phyloP scores from a whole-genome alignment of 495 filamentous ascomycete genomes.

The Hypoxylon intermedium region DNA sequence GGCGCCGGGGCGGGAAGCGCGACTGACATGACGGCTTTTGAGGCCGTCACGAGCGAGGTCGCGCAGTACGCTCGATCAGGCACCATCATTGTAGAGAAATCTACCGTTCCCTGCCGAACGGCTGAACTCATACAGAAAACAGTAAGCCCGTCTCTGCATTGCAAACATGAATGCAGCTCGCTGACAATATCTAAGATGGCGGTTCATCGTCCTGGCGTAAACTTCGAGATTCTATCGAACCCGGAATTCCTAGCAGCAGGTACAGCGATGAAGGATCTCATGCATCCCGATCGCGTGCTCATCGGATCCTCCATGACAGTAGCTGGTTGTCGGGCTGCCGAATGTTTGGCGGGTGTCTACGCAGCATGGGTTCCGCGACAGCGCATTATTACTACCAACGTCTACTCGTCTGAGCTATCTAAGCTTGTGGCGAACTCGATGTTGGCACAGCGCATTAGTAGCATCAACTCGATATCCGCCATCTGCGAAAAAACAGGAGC shows the following conservation, averaged over 20 bases:
- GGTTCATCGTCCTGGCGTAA: constrained; percentile 61
- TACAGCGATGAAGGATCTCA: constrained; percentile 73
- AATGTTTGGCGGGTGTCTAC: constrained; percentile 69
- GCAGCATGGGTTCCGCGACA: constrained; percentile 71
- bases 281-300: constrained; percentile 76
- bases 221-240: constrained; percentile 81
- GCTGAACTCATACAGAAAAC: constrained; percentile 73
- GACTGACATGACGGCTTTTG: constrained; percentile 75
- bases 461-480: constrained; percentile 79
- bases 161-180: not conserved
- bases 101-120: constrained; percentile 81
- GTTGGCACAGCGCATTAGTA: constrained; percentile 83
- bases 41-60: constrained; percentile 70
- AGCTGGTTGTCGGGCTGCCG: constrained; percentile 66
- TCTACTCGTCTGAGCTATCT: constrained; percentile 81
- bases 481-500: constrained; percentile 83
- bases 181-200: constrained; percentile 45
- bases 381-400: constrained; percentile 73
- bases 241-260: constrained; percentile 86
- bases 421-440: constrained; percentile 85
- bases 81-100: constrained; percentile 83
- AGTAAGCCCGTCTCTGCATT: constrained; percentile 47
- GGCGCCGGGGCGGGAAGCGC: constrained; percentile 75
- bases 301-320: constrained; percentile 71
- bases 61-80: constrained; percentile 69